Conservation (phyloP, 768 basidiomycete genomes). For the Psilocybe tampanensis region DNA sequence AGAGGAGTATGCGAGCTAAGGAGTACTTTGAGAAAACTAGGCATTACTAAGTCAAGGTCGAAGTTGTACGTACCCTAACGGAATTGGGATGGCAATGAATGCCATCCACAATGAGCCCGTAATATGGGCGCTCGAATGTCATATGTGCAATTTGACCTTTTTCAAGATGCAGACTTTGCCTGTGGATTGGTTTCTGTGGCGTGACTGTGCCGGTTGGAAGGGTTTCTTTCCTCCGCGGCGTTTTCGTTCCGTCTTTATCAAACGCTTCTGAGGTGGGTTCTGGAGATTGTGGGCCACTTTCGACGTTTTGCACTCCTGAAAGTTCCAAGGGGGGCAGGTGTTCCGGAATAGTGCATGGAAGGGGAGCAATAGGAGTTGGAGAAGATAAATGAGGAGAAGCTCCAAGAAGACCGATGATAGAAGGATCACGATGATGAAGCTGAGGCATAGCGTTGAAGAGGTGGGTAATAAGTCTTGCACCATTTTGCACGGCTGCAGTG, state of each 20-base stretch:
- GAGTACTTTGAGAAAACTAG: not conserved
- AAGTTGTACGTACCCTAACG: constrained; percentile 61
- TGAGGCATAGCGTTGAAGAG: constrained; percentile 95
- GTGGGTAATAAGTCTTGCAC: constrained; percentile 88
- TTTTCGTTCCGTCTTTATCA: constrained; percentile 5
- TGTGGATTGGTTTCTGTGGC: constrained; percentile 17
- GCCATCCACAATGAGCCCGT: constrained; percentile 89
- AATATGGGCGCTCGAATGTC: constrained; percentile 72
- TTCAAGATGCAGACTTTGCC: constrained; percentile 41
- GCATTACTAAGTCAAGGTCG: not conserved
- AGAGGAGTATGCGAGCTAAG: constrained; percentile 78
- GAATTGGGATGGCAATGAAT: constrained; percentile 92
- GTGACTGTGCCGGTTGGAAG: constrained; percentile 22
- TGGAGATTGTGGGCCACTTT: constrained; percentile 1
- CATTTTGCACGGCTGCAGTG: constrained; percentile 66
- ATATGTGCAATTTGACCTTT: constrained; percentile 56
- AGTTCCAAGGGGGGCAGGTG: constrained; percentile 12
- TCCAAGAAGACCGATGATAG: constrained; percentile 87
- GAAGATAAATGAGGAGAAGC: constrained; percentile 66
- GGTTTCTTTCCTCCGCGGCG: constrained; percentile 9
- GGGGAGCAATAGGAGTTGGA: constrained; percentile 14
- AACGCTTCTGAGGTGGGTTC: constrained; percentile 15
- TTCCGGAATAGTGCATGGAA: constrained; percentile 18
- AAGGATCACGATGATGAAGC: constrained; percentile 87
- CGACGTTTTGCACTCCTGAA: not conserved